A percentile compares a stretch with the other conserved stretches of the same genome.
Conservation (phyloP, 768 basidiomycete species). For the Tricholoma saponaceum region DNA sequence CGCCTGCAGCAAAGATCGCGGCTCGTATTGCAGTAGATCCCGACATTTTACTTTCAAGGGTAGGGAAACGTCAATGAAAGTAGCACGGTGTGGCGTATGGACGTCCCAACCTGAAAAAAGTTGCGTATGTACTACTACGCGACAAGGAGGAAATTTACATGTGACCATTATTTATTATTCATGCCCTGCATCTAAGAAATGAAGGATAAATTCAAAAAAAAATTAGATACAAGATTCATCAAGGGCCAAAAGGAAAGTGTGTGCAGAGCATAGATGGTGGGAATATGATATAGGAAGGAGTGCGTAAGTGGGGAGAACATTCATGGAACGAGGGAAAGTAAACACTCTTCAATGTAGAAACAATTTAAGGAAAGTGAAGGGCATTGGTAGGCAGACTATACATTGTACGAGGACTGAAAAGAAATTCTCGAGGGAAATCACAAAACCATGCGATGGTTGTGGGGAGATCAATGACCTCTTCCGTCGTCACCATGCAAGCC, state of each 20-base stretch:
- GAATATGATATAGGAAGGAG: conserved; percentile 30
- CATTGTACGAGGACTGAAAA: conserved; percentile 17
- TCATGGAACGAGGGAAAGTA: conserved; percentile 23
- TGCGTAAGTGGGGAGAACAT: conserved; percentile 17
- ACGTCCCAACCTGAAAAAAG: background rate
- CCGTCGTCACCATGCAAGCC: conserved; percentile 43
- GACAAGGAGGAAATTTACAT: background rate
- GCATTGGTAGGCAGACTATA: conserved; percentile 25
- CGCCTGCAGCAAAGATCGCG: conserved; percentile 80
- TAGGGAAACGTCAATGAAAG: background rate
- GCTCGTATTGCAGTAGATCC: conserved; percentile 50
- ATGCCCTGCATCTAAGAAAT: background rate
- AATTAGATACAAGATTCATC: conserved; percentile 19
- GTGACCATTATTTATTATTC: background rate
- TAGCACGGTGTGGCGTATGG: background rate
- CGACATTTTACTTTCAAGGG: conserved; percentile 17
- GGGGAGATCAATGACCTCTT: conserved; percentile 29
- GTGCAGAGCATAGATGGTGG: conserved; percentile 28
- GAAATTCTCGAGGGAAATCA: conserved; percentile 12
- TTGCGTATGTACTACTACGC: background rate
- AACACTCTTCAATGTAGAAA: conserved; percentile 26
- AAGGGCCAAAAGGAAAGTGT: conserved; percentile 10
- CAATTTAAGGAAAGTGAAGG: conserved; percentile 28
- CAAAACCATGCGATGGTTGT: conserved; percentile 11
- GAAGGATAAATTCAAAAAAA: conserved; percentile 3